Conservation (phyloP, 306 rosid species). For the Acacia melanoxylon region DNA sequence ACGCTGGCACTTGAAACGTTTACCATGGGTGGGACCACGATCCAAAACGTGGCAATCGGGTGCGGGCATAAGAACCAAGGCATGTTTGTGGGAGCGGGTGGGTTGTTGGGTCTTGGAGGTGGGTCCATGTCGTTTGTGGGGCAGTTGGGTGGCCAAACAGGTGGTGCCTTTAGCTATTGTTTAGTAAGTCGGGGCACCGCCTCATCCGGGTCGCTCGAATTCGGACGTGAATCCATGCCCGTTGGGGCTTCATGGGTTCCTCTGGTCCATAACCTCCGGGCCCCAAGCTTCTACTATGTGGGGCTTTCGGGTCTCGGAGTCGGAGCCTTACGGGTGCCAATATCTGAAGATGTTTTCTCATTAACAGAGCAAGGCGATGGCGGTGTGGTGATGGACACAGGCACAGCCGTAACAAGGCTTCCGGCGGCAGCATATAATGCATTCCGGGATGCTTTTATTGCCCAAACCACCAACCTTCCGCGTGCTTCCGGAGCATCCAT, state of each 20-base stretch:
- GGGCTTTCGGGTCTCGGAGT: slow-evolving; percentile 81
- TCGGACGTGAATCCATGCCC: slow-evolving; percentile 80
- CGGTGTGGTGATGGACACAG: slow-evolving; percentile 92
- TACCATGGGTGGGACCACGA: slow-evolving; percentile 58
- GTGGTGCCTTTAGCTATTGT: slow-evolving; percentile 74
- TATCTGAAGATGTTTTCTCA: slow-evolving; percentile 52
- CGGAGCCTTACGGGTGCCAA: slow-evolving; percentile 59
- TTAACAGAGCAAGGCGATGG: slow-evolving; percentile 60
- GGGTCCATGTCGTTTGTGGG: slow-evolving; percentile 88
- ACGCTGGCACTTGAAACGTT: slow-evolving; percentile 81
- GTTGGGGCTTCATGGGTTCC: slow-evolving; percentile 87
- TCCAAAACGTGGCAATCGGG: slow-evolving; percentile 76
- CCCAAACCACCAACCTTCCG: slow-evolving; percentile 70
- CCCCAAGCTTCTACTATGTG: slow-evolving; percentile 75
- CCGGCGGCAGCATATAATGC: slow-evolving; percentile 63
- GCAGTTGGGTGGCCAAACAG: slow-evolving; percentile 80
- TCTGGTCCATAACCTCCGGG: slow-evolving; percentile 57
- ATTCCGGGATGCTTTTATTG: slow-evolving; percentile 60
- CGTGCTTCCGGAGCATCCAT: slow-evolving; percentile 63
- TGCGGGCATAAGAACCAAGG: slow-evolving; percentile 88
- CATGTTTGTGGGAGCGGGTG: slow-evolving; percentile 90
- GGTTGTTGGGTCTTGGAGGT: slow-evolving; percentile 81
- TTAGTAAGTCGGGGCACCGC: slow-evolving; percentile 59
- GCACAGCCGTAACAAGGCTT: slow-evolving; percentile 83
- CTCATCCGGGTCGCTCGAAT: slow-evolving; percentile 62